Conservation (phyloP, 1,139 yeast species). For the Diutina siamensis region DNA sequence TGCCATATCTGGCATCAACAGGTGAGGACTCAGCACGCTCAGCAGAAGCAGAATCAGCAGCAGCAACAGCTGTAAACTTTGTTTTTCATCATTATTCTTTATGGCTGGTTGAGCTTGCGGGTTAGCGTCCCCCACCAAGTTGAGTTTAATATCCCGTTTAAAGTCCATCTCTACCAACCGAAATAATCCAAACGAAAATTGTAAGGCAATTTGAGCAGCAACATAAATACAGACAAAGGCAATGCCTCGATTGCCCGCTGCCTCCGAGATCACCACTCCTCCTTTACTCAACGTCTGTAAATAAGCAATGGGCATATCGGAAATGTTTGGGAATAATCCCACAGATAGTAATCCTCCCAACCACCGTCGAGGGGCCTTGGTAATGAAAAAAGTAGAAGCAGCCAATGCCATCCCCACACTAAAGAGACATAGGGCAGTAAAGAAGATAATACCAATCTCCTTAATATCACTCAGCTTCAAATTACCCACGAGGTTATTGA, state of each 20-base stretch:
- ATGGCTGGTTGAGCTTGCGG: too few relatives aligned
- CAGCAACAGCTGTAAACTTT: background rate
- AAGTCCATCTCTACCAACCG: conserved; percentile 66
- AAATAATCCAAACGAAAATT: conserved; percentile 71
- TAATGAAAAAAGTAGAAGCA: conserved; percentile 18
- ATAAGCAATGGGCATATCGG: conserved; percentile 85
- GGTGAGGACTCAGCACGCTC: too few relatives aligned
- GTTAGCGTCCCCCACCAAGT: background rate
- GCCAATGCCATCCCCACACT: conserved; percentile 26
- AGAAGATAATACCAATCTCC: conserved; percentile 59
- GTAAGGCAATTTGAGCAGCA: conserved; percentile 56
- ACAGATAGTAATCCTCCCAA: conserved; percentile 63
- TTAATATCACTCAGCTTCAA: conserved; percentile 64
- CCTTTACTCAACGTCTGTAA: conserved; percentile 70
- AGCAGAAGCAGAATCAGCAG: background rate
- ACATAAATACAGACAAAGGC: conserved; percentile 78
- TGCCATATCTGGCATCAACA: too few relatives aligned
- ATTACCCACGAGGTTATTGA: conserved; percentile 62
- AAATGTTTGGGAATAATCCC: conserved; percentile 56
- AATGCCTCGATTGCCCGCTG: conserved; percentile 64
- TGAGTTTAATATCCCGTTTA: conserved; percentile 17
- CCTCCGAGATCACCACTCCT: conserved; percentile 38
- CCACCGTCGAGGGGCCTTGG: conserved; percentile 61
- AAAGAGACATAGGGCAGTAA: conserved; percentile 40
- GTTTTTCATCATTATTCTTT: background rate